Base-by-base conservation (phyloP, 2,329 filamentous ascomycete species). In the Epichloe aotearoae region DNA sequence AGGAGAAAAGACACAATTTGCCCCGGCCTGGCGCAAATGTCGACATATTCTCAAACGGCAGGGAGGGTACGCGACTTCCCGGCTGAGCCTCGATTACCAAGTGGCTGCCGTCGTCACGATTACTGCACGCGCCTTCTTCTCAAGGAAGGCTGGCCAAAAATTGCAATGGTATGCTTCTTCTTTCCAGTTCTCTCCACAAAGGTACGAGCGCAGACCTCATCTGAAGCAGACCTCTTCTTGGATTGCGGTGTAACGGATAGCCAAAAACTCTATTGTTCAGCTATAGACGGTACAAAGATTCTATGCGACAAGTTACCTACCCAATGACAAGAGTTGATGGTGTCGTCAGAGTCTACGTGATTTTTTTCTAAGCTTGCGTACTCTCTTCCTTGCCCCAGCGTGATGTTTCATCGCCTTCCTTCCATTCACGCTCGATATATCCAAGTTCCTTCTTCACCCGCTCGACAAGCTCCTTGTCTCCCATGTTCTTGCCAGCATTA, bases 401-500 rank as follows among this genome's bases (percentile, higher is more conserved):
- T 48, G 80, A 79, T 33, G 80, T 84, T 72, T 97, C 91, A 59
- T 96, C 86, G 10, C 88, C 90, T 5, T 82, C 83, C 52, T 77
- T 75, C 89, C 93, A 96, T 30, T 80, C 74, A 58, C 85, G 84
- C 69, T 97, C 91, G 4, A 84, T 75, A 62, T 98, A 97, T 0
- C 89, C 89, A 41, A 96, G 75, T 55, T 85, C 77, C 61, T 79
- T 75, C 77, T 98, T 98, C 55, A 97, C 89, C 57, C 83, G 80
- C 51, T 82, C 74, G 0, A 98, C 86, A 1, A 84, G 87, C 19
- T 75, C 75, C 59, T 82, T 80, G 62, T 96, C 85, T 7, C 93
- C 93, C 0, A 89, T 97, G 62, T 98, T 98, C 75, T 98, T 98
- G 44, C 89, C 80, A 56, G 84, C 76, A 62, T 97, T 96, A 66